A percentile compares a stretch with the other conserved stretches of the same genome.
phyloP scores from a whole-genome alignment of 1,284 basidiomycete genomes.

The Cryptococcus floricola region DNA sequence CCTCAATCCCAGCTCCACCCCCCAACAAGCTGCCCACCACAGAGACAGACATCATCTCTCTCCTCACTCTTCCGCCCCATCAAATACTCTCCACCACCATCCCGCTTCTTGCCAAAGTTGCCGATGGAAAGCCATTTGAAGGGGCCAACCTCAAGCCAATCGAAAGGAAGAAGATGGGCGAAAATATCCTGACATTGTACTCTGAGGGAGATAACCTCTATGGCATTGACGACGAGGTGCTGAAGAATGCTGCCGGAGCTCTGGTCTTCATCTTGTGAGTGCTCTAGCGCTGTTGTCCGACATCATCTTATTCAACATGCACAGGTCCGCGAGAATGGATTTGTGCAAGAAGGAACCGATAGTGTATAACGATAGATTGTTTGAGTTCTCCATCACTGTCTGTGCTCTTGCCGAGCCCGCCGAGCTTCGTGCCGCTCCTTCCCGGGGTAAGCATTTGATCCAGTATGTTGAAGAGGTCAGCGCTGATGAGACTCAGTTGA shows the following conservation, averaged over 20 bases:
- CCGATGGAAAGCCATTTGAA: constrained; percentile 7
- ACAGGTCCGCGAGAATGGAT: constrained; percentile 7
- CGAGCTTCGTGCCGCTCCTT: constrained; percentile 12
- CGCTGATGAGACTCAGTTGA: constrained; percentile 15
- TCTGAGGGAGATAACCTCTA: constrained; percentile 13
- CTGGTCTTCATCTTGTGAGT: constrained; percentile 37
- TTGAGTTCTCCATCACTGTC: constrained; percentile 14
- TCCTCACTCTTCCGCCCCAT: constrained; percentile 1
- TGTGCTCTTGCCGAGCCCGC: constrained; percentile 9
- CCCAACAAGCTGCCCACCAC: constrained; percentile 2
- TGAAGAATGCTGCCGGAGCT: constrained; percentile 20
- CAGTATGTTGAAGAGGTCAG: neutral
- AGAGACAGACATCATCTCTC: constrained; percentile 3
- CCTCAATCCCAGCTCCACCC: constrained; percentile 6
- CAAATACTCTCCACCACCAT: constrained; percentile 2
- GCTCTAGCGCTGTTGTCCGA: neutral
- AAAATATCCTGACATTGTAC: constrained; percentile 15
- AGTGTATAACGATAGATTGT: constrained; percentile 3
- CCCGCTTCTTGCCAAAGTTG: constrained; percentile 6
- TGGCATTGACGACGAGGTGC: constrained; percentile 9
- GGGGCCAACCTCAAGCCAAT: constrained; percentile 3
- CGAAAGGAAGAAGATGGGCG: constrained; percentile 15
- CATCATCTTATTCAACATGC: neutral
- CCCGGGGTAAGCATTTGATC: constrained; percentile 13
- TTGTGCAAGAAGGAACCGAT: neutral